Percentiles rank a stretch among this genome's conserved stretches.
Evolutionary conservation across 1,284 basidiomycete genomes (phyloP).

Genomic region (Tremellales sp.): DNA sequence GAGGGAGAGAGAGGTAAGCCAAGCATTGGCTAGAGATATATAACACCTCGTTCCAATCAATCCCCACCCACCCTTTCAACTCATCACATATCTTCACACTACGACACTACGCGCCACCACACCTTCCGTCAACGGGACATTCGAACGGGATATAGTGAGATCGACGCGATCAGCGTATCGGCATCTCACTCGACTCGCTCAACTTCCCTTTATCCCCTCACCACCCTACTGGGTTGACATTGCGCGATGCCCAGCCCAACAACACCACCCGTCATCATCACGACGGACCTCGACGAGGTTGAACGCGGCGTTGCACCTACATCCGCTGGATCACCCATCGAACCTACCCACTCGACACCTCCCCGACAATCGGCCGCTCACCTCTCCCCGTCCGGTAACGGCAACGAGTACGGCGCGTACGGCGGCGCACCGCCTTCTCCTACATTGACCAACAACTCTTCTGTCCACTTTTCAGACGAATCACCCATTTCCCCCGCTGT

Average conservation of each 20-base stretch:
- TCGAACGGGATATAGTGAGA: too few relatives aligned
- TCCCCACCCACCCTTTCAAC: too few relatives aligned
- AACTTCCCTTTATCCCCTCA: too few relatives aligned
- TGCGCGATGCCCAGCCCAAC: constrained; percentile 5
- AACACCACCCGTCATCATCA: constrained; percentile 34
- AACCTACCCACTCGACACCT: constrained; percentile 5
- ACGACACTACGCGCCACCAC: too few relatives aligned
- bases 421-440: constrained; percentile 37
- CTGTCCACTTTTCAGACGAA: constrained; percentile 38
- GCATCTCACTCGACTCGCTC: neutral
- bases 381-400: constrained; percentile 25
- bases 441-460: constrained; percentile 33
- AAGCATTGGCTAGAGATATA: too few relatives aligned
- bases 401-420: constrained; percentile 18
- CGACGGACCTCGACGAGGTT: constrained; percentile 32
- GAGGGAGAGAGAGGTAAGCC: too few relatives aligned
- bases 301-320: neutral
- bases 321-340: constrained; percentile 2
- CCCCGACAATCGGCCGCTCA: constrained; percentile 18
- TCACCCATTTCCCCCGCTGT: constrained; percentile 9
- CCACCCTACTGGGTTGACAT: too few relatives aligned
- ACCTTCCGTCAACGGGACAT: too few relatives aligned
- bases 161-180: too few relatives aligned
- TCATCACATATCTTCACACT: too few relatives aligned
- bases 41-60: too few relatives aligned